These are phyloP conservation scores for Rauvolfia tetraphylla DNA, from an alignment of 257 asterid species.

Conservation along the genomic window DNA sequence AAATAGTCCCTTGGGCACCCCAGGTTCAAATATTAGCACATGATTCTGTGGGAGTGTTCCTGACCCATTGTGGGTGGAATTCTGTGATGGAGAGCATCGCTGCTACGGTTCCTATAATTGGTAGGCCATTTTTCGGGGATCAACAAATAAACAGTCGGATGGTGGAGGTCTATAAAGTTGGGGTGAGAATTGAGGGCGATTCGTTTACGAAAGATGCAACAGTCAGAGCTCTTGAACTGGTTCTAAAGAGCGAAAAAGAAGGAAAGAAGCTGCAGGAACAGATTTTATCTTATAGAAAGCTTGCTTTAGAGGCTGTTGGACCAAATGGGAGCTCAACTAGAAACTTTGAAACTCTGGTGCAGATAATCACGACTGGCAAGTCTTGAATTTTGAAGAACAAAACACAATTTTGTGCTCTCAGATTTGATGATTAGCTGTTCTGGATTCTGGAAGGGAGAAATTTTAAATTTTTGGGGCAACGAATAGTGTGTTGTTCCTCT, in stretches of 20 bases:
- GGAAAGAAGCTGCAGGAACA: constrained; percentile 37
- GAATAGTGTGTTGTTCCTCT: too few relatives aligned
- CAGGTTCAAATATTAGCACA: constrained; percentile 43
- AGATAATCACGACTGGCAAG: constrained; percentile 20
- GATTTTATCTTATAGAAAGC: constrained; percentile 27
- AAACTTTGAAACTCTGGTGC: constrained; percentile 31
- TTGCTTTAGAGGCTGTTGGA: constrained; percentile 34
- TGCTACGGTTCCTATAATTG: constrained; percentile 55
- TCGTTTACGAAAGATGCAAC: constrained; percentile 27
- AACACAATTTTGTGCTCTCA: neutral
- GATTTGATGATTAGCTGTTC: neutral
- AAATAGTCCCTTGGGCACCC: constrained; percentile 54
- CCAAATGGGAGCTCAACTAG: constrained; percentile 43
- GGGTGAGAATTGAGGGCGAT: constrained; percentile 47
- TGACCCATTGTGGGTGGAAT: constrained; percentile 59
- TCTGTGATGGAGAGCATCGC: constrained; percentile 45
- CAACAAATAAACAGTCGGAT: constrained; percentile 48
- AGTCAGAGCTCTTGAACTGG: constrained; percentile 32
- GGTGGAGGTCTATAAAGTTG: constrained; percentile 50
- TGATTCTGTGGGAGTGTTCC: constrained; percentile 41
- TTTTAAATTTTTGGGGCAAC: too few relatives aligned
- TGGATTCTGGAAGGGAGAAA: too few relatives aligned
- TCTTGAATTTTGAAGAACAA: neutral
- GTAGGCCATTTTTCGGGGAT: constrained; percentile 60
- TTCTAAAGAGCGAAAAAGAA: constrained; percentile 18